These are phyloP conservation scores for Coemansia sp. DNA, from an alignment of 371 early-diverging fungal species.

Conservation along the genomic window DNA sequence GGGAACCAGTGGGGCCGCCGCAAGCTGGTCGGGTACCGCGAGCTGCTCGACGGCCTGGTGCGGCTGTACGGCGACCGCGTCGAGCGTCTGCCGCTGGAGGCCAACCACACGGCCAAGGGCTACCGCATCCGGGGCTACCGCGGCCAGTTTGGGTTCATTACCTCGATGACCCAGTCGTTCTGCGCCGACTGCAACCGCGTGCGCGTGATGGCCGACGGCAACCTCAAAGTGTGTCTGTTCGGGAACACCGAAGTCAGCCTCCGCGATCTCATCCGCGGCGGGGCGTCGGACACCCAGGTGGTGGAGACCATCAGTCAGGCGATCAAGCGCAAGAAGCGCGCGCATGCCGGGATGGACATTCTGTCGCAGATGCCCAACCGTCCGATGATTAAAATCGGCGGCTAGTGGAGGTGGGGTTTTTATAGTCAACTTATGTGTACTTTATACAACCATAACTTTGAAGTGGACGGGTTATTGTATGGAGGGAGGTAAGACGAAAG, in stretches of 20 bases:
- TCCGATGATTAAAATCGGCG: conserved; percentile 95
- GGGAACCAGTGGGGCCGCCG: conserved; percentile 86
- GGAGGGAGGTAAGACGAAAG: no score
- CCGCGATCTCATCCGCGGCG: conserved; percentile 73
- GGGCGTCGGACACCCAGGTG: conserved; percentile 66
- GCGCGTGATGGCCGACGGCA: conserved; percentile 92
- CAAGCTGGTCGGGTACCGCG: conserved; percentile 82
- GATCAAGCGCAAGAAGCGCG: conserved; percentile 83
- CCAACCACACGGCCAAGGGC: conserved; percentile 71
- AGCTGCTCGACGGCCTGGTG: conserved; percentile 64
- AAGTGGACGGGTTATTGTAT: no score
- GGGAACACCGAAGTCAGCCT: conserved; percentile 86
- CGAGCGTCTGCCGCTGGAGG: conserved; percentile 65
- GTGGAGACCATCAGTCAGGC: conserved; percentile 68
- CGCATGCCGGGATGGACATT: conserved; percentile 89
- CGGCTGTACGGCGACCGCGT: conserved; percentile 58
- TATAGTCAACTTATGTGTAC: neutral
- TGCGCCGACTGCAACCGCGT: conserved; percentile 91
- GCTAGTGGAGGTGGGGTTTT: conserved; percentile 50
- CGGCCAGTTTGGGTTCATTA: conserved; percentile 92
- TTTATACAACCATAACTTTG: neutral
- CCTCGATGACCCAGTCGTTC: conserved; percentile 95
- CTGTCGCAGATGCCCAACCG: conserved; percentile 80
- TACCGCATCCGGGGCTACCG: conserved; percentile 72
- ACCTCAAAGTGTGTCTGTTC: conserved; percentile 92